These are phyloP conservation scores for Cadophora sp. DNA, from an alignment of 2,329 filamentous ascomycete species.

Conservation along the genomic window DNA sequence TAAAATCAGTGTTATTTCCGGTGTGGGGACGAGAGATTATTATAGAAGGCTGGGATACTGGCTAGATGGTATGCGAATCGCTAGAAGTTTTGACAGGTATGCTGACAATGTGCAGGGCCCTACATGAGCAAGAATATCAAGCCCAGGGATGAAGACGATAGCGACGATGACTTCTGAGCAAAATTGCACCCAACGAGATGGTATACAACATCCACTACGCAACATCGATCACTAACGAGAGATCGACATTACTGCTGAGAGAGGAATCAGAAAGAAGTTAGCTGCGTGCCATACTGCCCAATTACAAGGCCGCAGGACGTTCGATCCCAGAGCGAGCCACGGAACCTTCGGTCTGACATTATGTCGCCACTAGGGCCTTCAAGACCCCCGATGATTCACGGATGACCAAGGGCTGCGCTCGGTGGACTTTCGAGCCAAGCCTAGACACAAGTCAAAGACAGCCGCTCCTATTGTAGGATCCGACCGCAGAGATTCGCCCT, in stretches of 20 bases:
- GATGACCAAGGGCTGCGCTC: neutral
- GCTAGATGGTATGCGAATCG: constrained; percentile 87
- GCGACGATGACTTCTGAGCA: constrained; percentile 39
- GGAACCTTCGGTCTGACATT: neutral
- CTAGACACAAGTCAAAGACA: neutral
- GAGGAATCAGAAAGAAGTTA: neutral
- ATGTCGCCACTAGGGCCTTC: neutral
- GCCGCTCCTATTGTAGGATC: neutral
- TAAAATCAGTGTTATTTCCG: constrained; percentile 98
- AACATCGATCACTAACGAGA: neutral
- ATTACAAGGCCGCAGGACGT: neutral
- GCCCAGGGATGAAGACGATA: constrained; percentile 42
- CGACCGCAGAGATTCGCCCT: neutral
- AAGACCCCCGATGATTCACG: neutral
- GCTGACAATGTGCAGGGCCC: constrained; percentile 35
- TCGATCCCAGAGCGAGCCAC: neutral
- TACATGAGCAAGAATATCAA: constrained; percentile 45
- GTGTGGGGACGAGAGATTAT: constrained; percentile 93
- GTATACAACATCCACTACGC: neutral
- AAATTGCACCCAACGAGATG: neutral
- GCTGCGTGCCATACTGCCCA: neutral
- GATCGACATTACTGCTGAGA: neutral
- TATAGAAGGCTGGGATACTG: constrained; percentile 93
- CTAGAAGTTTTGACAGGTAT: neutral
- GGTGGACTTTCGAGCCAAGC: neutral